These are phyloP conservation scores for Pleurotus giganteus DNA, from an alignment of 768 basidiomycete genomes.

Conservation along the genomic window DNA sequence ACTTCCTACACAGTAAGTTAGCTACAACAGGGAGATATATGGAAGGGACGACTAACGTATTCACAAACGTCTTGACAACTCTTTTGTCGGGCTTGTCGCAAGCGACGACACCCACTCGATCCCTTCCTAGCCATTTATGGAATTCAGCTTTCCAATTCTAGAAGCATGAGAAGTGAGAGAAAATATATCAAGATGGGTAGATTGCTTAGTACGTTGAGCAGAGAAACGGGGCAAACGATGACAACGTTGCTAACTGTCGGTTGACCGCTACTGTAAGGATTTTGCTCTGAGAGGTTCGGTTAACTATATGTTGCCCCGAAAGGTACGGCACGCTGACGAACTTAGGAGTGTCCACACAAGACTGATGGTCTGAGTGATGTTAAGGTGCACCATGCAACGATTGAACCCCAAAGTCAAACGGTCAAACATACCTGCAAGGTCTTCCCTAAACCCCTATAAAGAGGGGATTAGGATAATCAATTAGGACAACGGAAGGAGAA, in stretches of 20 bases:
- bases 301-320: background rate
- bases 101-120: slow-evolving; percentile 44
- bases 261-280: slow-evolving; percentile 60
- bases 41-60: slow-evolving; percentile 48
- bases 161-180: slow-evolving; percentile 1
- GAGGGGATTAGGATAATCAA: slow-evolving; percentile 12
- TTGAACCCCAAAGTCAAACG: background rate
- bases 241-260: slow-evolving; percentile 76
- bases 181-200: background rate
- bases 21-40: background rate
- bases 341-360: slow-evolving; percentile 91
- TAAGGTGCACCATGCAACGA: slow-evolving; percentile 14
- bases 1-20: slow-evolving; percentile 41
- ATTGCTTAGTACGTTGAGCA: slow-evolving; percentile 62
- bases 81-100: slow-evolving; percentile 45
- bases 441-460: slow-evolving; percentile 89
- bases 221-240: slow-evolving; percentile 91
- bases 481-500: background rate
- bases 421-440: slow-evolving; percentile 62
- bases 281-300: slow-evolving; percentile 60
- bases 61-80: slow-evolving; percentile 66
- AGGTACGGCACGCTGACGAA: slow-evolving; percentile 32
- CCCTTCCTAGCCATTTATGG: slow-evolving; percentile 72
- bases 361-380: slow-evolving; percentile 92
- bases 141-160: slow-evolving; percentile 97